Evolutionary conservation across 225 moss, liverwort and hornwort species (phyloP).

Genomic region (Polytrichum formosum): DNA sequence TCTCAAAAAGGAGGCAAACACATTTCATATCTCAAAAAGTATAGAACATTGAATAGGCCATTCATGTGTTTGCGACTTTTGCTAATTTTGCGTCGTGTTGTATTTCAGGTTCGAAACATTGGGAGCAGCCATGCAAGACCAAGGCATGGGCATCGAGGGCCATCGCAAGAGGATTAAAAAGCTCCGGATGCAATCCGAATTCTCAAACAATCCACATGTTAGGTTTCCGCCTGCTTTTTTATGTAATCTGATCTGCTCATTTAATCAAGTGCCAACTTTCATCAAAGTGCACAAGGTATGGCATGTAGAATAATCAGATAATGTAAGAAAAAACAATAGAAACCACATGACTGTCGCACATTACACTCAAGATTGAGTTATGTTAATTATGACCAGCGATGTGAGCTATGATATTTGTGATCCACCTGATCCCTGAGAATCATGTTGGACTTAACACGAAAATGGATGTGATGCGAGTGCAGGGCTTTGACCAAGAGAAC

Average conservation of each 20-base stretch:
- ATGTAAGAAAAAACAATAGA: not conserved
- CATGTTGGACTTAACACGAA: not conserved
- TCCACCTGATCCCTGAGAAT: not conserved
- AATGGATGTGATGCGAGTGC: not conserved
- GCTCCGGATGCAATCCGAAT: not conserved
- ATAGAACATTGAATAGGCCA: not conserved
- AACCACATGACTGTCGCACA: too few species aligned
- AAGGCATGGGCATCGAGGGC: not conserved
- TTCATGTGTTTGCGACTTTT: not conserved
- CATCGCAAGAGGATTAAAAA: constrained; percentile 9
- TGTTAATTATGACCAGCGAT: not conserved
- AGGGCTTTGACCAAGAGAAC: constrained; percentile 7
- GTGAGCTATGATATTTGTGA: not conserved
- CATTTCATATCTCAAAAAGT: not conserved
- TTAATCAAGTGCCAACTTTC: not conserved
- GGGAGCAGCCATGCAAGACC: constrained; percentile 1
- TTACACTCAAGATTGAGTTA: too few species aligned
- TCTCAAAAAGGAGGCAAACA: not conserved
- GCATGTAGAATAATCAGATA: not conserved
- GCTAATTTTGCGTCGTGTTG: not conserved
- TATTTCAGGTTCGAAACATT: constrained; percentile 2
- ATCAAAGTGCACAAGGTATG: not conserved
- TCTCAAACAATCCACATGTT: not conserved
- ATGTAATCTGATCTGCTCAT: not conserved
- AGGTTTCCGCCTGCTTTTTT: not conserved